Base-by-base conservation (phyloP, 2,329 filamentous ascomycete genomes). In the Periglandula ipomoeae region DNA sequence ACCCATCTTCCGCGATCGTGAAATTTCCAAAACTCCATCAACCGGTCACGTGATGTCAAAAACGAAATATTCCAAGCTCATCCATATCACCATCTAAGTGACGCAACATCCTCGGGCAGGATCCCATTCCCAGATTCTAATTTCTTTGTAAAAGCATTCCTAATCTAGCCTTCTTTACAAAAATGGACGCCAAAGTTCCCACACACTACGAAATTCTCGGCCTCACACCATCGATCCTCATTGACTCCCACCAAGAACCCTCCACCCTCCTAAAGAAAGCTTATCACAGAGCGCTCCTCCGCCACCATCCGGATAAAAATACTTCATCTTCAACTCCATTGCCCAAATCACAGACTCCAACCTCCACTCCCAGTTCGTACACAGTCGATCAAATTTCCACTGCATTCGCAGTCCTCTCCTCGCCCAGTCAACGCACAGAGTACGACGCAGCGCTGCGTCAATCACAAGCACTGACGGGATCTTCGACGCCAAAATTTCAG, bases 301-400 rank as follows among this genome's bases (percentile, higher is more conserved):
- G 71, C 54, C 74, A 85, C 67, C 82, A 86, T 64, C 82, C 82
- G 2, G 81, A 84, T 67, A 83, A 84, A 58, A 57, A 61, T 51
- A 35, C 38, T 44, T 45, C 51, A 41, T 44, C 51, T 45, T 43
- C 55, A 41, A 51, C 44, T 4, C 23, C 40, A 47, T 20, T 46
- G 47, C 30, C 22, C 7, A n/a, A 10, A 20, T 5, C 27, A 24
- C 32, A 17, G 8, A 15, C 7, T 10, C n/a, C 44, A 22, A 15
- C 35, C 30, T 27, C 38, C 27, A 4, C 44, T 48, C 44, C 40
- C 52, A 35, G 52, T 48, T 24, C 53, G 22, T 79, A 71, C 61
- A 77, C 78, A 2, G 67, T 85, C 51, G 82, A 85, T 63, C 77
- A 84, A 58, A 84, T 85, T 60, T 74, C 77, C 44, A 62, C 70